phyloP scores from a whole-genome alignment of 345 rosid genomes.

The Salix arbutifolia region DNA sequence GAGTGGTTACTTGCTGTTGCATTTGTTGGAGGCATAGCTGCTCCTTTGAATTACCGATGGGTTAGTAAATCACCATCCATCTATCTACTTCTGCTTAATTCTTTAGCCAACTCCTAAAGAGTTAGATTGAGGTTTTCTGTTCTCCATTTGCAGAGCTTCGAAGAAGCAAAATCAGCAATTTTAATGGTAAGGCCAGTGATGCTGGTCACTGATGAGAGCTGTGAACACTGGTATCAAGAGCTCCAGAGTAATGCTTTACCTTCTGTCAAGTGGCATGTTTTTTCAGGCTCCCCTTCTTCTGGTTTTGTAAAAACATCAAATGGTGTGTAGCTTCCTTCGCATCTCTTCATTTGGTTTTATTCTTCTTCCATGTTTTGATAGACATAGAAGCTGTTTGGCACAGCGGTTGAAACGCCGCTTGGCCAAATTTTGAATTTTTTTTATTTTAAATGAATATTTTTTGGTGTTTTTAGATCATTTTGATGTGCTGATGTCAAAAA shows the following conservation, averaged over 20 bases:
- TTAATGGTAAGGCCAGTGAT: constrained; percentile 48
- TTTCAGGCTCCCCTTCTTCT: constrained; percentile 37
- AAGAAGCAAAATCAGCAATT: constrained; percentile 67
- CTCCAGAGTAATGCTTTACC: constrained; percentile 32
- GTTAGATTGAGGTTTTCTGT: not conserved
- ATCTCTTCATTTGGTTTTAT: not conserved
- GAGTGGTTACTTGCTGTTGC: constrained; percentile 82
- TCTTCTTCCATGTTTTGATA: not conserved
- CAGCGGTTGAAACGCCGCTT: no score
- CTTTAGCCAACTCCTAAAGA: not conserved
- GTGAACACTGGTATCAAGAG: constrained; percentile 41
- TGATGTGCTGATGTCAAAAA: no score
- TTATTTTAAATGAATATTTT: no score
- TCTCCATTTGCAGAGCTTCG: constrained; percentile 45
- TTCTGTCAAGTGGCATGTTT: constrained; percentile 63
- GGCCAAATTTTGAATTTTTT: no score
- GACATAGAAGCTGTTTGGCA: no score
- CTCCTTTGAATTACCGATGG: constrained; percentile 91
- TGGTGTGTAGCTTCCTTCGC: constrained; percentile 25
- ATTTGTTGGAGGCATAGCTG: constrained; percentile 63
- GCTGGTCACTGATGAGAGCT: constrained; percentile 64
- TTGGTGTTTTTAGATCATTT: no score
- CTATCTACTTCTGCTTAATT: not conserved
- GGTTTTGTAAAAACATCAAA: constrained; percentile 20
- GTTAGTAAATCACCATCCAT: constrained; percentile 33